Evolutionary conservation across 2,329 filamentous ascomycete species (phyloP), one percentile per base, ranked within the genome.

Genomic region (Leptographium lundbergii): DNA sequence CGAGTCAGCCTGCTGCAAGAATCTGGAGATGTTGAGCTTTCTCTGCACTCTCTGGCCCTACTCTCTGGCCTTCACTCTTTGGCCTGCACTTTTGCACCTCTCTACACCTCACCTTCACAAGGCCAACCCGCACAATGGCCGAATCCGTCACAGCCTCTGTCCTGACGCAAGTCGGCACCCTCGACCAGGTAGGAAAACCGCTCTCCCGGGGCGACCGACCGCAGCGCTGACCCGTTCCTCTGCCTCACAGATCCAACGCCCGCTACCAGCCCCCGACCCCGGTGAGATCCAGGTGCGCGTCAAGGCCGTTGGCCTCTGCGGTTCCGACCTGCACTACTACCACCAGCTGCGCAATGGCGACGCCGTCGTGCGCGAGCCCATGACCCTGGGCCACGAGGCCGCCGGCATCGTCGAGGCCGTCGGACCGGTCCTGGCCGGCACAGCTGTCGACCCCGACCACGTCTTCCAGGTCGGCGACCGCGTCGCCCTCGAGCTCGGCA

Each of bases 401-500:
- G 78, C 82, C n/a, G 84, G 84, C 52, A 74, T 84, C 32, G 74
- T 87, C 62, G 71, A 75, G 62, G 70, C 76, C n/a, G 75, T 86
- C 39, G 85, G 85, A 52, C 71, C 76, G 29, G 73, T 72, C 27
- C 83, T 87, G 39, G 80, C 73, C 52, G 74, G 70, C 4, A 75
- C 80, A 29, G 22, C 47, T 6, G 47, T 14, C 11, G 24, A 34
- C 1, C 6, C 48, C 17, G 32, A 51, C 22, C 54, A 56, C 54
- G 42, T 48, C 42, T 54, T 60, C 42, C n/a, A 34, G 22, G 34
- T 48, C 7, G 85, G 85, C 58, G 85, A 87, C 67, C 75, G 77
- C 22, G 84, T 87, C 27, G 82, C 84, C 27, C 81, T 87, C 74
- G 85, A 88, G 71, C 82, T 83, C 2, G 83, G 83, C 54, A 74